Evolutionary conservation across 208 protist genomes (phyloP).

Genomic region (Acanthamoeba sp.): DNA sequence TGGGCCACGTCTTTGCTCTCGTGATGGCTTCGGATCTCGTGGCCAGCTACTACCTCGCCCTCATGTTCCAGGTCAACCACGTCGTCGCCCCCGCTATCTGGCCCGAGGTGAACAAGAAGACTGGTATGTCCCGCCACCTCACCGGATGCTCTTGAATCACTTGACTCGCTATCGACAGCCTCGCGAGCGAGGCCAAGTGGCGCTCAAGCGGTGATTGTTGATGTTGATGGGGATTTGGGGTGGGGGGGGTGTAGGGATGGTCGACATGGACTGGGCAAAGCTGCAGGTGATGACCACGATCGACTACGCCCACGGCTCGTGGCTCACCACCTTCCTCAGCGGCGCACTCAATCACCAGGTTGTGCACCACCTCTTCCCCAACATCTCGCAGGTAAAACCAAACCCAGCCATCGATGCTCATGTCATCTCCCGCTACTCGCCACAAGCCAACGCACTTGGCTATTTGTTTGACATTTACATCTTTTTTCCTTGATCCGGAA

Average conservation of each 20-base stretch:
- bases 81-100: slow-evolving; percentile 80
- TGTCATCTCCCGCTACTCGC: too few species aligned
- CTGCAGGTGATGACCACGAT: slow-evolving; percentile 83
- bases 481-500: background rate
- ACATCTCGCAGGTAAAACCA: slow-evolving; percentile 67
- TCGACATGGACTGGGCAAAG: slow-evolving; percentile 86
- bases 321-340: slow-evolving; percentile 81
- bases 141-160: too few species aligned
- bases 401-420: background rate
- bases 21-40: slow-evolving; percentile 78
- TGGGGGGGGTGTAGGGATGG: background rate
- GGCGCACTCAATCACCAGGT: slow-evolving; percentile 87
- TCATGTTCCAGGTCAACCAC: slow-evolving; percentile 88
- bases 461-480: too few species aligned
- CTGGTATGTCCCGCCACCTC: background rate
- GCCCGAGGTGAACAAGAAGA: slow-evolving; percentile 73
- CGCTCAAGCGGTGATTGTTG: too few species aligned
- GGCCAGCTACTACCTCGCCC: slow-evolving; percentile 83
- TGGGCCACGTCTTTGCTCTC: slow-evolving; percentile 67
- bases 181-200: too few species aligned
- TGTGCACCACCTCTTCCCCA: slow-evolving; percentile 82
- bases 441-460: too few species aligned
- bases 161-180: too few species aligned
- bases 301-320: slow-evolving; percentile 85
- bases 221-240: background rate